Conservation (phyloP, 148 eudicot species). For the Vaccinium macrocarpon region DNA sequence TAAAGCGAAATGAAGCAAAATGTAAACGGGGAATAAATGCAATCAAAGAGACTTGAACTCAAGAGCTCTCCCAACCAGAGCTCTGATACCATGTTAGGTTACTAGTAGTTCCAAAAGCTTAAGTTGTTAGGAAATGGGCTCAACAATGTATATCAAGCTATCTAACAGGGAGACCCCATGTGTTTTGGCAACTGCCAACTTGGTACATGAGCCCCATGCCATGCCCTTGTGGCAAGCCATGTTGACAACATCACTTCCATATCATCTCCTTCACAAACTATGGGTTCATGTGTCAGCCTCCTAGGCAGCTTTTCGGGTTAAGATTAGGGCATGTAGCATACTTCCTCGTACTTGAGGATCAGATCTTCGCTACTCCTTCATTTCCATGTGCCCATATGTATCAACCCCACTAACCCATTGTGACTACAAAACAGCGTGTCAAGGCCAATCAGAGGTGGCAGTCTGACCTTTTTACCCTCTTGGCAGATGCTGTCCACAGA, state of each 20-base stretch:
- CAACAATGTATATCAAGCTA: too few relatives aligned
- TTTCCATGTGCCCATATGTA: not conserved
- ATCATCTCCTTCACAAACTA: not conserved
- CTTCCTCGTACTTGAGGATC: not conserved
- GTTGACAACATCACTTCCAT: not conserved
- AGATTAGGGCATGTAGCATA: not conserved
- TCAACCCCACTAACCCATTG: too few relatives aligned
- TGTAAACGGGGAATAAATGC: too few relatives aligned
- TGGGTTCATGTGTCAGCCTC: not conserved
- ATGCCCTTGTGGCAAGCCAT: not conserved
- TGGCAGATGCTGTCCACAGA: not conserved
- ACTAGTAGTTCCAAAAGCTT: too few relatives aligned
- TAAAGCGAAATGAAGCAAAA: too few relatives aligned
- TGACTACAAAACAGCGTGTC: not conserved
- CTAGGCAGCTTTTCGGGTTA: not conserved
- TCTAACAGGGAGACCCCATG: not conserved
- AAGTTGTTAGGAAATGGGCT: too few relatives aligned
- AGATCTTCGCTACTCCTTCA: not conserved
- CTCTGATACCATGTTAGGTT: too few relatives aligned
- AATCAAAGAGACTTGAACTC: too few relatives aligned
- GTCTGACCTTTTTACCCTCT: not conserved
- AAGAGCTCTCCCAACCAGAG: too few relatives aligned
- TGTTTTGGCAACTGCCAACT: conserved; percentile 1
- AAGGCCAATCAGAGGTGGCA: not conserved
- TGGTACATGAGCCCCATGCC: not conserved